Conservation (phyloP, 1,139 yeast genomes). For the Geotrichum fermentans region DNA sequence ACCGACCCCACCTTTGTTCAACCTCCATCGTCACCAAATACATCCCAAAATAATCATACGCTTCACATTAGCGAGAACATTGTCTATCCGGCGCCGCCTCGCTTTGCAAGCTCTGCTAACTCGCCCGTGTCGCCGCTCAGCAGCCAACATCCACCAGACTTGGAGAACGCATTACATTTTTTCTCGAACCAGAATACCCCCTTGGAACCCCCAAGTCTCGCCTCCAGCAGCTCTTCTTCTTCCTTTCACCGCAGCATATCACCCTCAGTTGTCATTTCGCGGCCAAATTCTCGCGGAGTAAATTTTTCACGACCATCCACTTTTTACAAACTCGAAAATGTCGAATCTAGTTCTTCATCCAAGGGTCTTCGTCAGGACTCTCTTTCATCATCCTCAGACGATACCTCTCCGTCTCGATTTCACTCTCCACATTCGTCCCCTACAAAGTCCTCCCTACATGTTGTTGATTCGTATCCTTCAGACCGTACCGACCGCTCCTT, state of each 20-base stretch:
- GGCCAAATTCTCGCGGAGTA: constrained; percentile 22
- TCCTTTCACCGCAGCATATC: constrained; percentile 8
- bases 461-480: constrained; percentile 1
- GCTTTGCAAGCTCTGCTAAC: neutral
- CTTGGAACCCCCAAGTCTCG: constrained; percentile 3
- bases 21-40: neutral
- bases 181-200: neutral
- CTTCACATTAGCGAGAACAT: constrained; percentile 1
- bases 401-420: constrained; percentile 1
- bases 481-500: neutral
- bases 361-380: constrained; percentile 12
- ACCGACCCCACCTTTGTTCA: neutral
- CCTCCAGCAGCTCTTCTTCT: constrained; percentile 2
- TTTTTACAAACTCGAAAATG: constrained; percentile 24
- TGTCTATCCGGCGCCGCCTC: constrained; percentile 2
- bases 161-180: neutral
- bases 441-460: constrained; percentile 10
- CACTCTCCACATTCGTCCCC: constrained; percentile 18
- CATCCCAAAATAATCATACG: neutral
- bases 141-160: neutral
- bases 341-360: constrained; percentile 10
- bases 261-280: constrained; percentile 14
- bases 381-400: constrained; percentile 8
- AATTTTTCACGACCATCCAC: constrained; percentile 30
- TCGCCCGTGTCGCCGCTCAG: neutral